Conservation (phyloP, 2,329 filamentous ascomycete species). For the Ceratocystis cubensis region DNA sequence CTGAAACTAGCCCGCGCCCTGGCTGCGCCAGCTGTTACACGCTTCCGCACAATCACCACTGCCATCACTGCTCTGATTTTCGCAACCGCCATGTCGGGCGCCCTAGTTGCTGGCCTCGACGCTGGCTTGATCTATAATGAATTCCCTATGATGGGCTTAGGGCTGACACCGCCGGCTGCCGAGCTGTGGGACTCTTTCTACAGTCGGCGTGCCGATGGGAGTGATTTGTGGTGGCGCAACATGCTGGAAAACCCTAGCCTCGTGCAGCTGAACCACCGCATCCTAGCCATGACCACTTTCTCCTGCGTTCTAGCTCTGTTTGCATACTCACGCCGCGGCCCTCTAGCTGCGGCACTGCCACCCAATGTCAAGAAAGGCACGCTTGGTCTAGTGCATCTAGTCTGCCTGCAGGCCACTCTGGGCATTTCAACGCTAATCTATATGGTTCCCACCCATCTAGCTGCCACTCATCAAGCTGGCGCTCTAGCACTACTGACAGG, state of each 20-base stretch:
- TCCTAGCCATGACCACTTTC: slow-evolving; percentile 82
- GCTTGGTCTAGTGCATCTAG: slow-evolving; percentile 70
- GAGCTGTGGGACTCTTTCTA: slow-evolving; percentile 84
- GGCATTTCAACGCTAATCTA: slow-evolving; percentile 89
- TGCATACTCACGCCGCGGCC: slow-evolving; percentile 61
- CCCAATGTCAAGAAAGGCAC: slow-evolving; percentile 54
- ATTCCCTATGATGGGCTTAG: slow-evolving; percentile 87
- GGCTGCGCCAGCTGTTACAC: slow-evolving; percentile 51
- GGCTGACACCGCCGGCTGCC: slow-evolving; percentile 63
- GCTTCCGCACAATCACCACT: slow-evolving; percentile 61
- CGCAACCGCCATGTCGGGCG: slow-evolving; percentile 83
- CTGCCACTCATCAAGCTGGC: slow-evolving; percentile 86
- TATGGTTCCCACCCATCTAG: slow-evolving; percentile 78
- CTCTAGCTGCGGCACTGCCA: slow-evolving; percentile 46
- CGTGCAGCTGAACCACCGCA: slow-evolving; percentile 90
- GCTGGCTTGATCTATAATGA: slow-evolving; percentile 98
- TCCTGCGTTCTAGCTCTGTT: slow-evolving; percentile 66
- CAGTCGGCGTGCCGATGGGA: slow-evolving; percentile 60
- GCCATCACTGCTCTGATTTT: slow-evolving; percentile 68
- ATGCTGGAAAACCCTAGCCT: slow-evolving; percentile 93
- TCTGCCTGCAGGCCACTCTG: slow-evolving; percentile 66
- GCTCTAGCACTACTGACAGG: slow-evolving; percentile 74
- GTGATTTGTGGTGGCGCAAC: slow-evolving; percentile 92
- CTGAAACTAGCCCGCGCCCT: slow-evolving; percentile 49
- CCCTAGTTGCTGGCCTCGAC: slow-evolving; percentile 85